Evolutionary conservation across 169 alveolate species (phyloP), one percentile per base, ranked within the genome.

Genomic region (Cryptosporidium viatorum): DNA sequence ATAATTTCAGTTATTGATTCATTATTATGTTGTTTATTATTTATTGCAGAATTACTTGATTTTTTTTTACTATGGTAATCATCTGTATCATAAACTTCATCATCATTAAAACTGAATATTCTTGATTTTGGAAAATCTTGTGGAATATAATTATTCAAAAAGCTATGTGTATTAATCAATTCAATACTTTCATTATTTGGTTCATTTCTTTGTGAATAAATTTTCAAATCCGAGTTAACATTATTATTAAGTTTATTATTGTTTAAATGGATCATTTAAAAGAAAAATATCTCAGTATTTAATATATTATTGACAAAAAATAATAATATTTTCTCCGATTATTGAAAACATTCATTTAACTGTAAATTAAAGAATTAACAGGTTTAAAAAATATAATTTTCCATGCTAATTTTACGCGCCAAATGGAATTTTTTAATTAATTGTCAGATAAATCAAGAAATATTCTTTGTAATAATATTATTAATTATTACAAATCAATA

Each of bases 1-100:
- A 73, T 37, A 31, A 26, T 18, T 58, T 73, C 86, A 33, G 70
- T 73, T 37, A 73, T 52, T 18, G 50, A 43, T 45, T 52, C 31
- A 41, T 73, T 50, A 37, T 70, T 51, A 70, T 45, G n/a, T 12
- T 26, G 21, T 37, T 9, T 29, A 45, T 70, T 26, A 1, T 41
- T 41, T 0, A 41, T 10, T 41, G 48, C 48, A 12, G 50, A 21
- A 51, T 9, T 23, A 50, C 48, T 37, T 12, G 18, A 10, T 4
- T 70, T 70, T 26, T 14, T 45, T 23, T 12, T 39, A 43, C 4
- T 55, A 55, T 48, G 55, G 55, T 14, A 48, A 48, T 48, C 5
- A 48, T 12, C 21, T 48, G 5, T 59, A 21, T 59, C 14, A 21
- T 14, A 21, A 55, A 55, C 1, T 14, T 21, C 37, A 12, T 10